Evolutionary conservation across 345 rosid species (phyloP).

Genomic region (Hibiscus mutabilis): DNA sequence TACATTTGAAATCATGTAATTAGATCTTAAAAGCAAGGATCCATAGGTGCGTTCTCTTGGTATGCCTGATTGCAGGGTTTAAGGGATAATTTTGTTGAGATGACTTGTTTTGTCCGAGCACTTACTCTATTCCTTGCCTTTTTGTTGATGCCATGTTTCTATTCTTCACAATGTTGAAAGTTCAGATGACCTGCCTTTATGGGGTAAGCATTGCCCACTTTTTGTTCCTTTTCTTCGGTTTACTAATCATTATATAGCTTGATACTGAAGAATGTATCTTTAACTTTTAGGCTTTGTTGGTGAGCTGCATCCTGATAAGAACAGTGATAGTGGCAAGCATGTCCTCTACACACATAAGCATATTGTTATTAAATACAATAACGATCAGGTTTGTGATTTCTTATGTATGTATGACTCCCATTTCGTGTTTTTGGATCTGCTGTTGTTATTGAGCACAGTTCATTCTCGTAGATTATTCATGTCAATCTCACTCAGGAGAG

Average conservation of each 20-base stretch:
- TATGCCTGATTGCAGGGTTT: background rate
- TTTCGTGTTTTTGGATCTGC: background rate
- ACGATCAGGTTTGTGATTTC: conserved; percentile 62
- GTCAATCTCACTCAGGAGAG: conserved; percentile 73
- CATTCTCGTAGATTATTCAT: conserved; percentile 62
- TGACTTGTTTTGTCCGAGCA: background rate
- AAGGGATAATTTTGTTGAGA: background rate
- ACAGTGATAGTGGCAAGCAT: conserved; percentile 63
- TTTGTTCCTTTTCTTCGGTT: background rate
- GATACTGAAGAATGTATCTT: conserved; percentile 1
- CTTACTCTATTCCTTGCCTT: conserved; percentile 22
- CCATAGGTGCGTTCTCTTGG: background rate
- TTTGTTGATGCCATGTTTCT: conserved; percentile 11
- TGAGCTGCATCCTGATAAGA: conserved; percentile 64
- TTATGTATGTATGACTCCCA: background rate
- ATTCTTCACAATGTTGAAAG: conserved; percentile 27
- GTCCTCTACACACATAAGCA: conserved; percentile 73
- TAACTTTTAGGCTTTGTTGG: conserved; percentile 69
- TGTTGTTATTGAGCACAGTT: background rate
- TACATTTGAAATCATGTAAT: background rate
- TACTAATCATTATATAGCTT: background rate
- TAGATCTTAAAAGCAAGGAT: background rate
- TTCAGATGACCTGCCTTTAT: conserved; percentile 89
- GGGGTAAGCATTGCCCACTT: conserved; percentile 55
- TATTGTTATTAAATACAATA: conserved; percentile 61